Base-by-base conservation (phyloP, 768 basidiomycete species). In the Saitozyma podzolica region DNA sequence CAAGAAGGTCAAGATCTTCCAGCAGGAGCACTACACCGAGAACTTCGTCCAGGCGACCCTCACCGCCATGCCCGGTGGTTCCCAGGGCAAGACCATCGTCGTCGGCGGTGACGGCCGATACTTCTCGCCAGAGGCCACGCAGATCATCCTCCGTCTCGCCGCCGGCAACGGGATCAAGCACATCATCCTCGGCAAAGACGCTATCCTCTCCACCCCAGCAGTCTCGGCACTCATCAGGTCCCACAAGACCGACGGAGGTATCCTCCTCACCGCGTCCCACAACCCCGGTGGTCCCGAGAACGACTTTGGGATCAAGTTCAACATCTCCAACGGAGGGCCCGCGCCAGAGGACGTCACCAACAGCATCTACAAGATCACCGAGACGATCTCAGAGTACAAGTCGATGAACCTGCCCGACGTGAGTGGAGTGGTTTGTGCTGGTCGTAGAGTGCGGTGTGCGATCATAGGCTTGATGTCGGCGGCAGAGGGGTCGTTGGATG, bases 241-340 rank as follows among this genome's bases (percentile, higher is more conserved):
- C 72, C 92, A 92, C 83, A 92, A 96, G 81, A 94, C 94, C 5
- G 86, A 91, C 70, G 96, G 96, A 50, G 96, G 96, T 67, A 99
- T 99, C 80, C 84, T 99, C 58, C 84, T 99, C 67, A 99, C 96
- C 6, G 96, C 96, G 16, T 89, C 88, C 64, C 96, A 99, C 84
- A 99, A 99, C 81, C 94, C 96, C 16, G 96, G 96, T 58, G 96
- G 96, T 20, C 96, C 96, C n/a, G 85, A 92, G 76, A 89, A 90
- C 73, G 96, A 99, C 81, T 99, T 98, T 79, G 96, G 96, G 53
- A 97, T 99, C 86, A 98, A 99, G 82, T 99, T 96, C 84, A 99
- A 99, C 80, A 89, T 92, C 53, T 88, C 89, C 45, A 99, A 99
- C 72, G 96, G 96, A 64, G 96, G 96, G 3, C 95, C 96, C 17